Base-by-base conservation (phyloP, 1,284 basidiomycete species). In the Omphalotus olearius region DNA sequence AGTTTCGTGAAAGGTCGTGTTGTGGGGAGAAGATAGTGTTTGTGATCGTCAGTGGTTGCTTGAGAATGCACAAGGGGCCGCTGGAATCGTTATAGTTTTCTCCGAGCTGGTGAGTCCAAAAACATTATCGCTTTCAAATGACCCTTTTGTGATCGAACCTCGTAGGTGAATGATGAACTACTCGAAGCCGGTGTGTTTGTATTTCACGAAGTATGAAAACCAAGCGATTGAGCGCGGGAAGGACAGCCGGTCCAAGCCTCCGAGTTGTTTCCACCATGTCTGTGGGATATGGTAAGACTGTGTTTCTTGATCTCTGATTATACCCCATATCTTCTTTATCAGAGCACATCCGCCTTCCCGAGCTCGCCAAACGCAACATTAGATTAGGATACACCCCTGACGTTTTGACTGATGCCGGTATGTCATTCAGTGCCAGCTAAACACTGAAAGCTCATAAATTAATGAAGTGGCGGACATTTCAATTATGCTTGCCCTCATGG, bases 401-500 rank as follows among this genome's bases (percentile, higher is more conserved):
- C 52, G 87, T 97, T 3, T 77, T 97, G 17, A 93, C 89, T 10
- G 87, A 91, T 61, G 91, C 93, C 54, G 92, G 93, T 82, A 62
- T 51, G 72, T 58, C 11, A 52, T 30, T 43, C 17, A 18, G 13
- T 25, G 14, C 7, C 9, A 20, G 9, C 9, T 42, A 0, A 17
- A n/a, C 47, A 6, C 16, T 37, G 3, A 13, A 33, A 9, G 30
- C 30, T 33, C 30, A 45, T 23, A 9, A 26, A 30, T 25, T 33
- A 25, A 1, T 20, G 1, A 59, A 87, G 93, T 94, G 30, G 94
- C 95, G 9, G 95, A 98, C 66, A 67, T 92, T 9, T 82, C 86
- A 0, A 76, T 96, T 40, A 90, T 96, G 83, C 80, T 99, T 4
- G 85, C 86, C 1, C 77, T 99, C 28, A 97, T 96, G 92, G 91